These are phyloP conservation scores for Cadophora sp. DNA, from an alignment of 2,329 filamentous ascomycete genomes.

Conservation along the genomic window DNA sequence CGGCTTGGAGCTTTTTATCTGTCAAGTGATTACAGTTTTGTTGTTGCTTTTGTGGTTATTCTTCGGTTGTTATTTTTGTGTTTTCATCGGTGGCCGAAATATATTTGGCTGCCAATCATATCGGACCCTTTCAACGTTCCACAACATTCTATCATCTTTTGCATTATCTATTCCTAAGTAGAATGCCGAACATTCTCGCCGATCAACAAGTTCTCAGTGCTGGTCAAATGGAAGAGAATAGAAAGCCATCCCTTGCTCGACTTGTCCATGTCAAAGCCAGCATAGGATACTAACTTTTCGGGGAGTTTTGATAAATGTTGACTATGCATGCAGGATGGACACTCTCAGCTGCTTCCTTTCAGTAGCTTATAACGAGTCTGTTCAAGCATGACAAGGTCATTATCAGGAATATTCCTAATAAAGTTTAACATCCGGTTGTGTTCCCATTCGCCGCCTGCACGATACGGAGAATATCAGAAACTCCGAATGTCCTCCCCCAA, in stretches of 20 bases:
- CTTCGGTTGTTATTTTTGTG: neutral
- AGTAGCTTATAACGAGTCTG: neutral
- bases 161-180: too few relatives aligned
- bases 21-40: too few relatives aligned
- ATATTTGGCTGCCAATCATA: neutral
- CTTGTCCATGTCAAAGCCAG: neutral
- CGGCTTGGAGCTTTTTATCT: too few relatives aligned
- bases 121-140: too few relatives aligned
- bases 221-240: conserved; percentile 1
- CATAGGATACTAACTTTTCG: neutral
- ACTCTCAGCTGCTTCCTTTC: too few relatives aligned
- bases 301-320: conserved; percentile 12
- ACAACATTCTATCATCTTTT: too few relatives aligned
- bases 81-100: conserved; percentile 3
- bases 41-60: neutral
- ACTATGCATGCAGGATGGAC: neutral
- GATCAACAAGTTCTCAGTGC: neutral
- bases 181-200: neutral
- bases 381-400: too few relatives aligned
- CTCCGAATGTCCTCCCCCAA: neutral
- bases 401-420: too few relatives aligned
- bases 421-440: neutral
- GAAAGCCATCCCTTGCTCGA: conserved; percentile 10
- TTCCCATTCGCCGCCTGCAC: too few relatives aligned
- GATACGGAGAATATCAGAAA: neutral